Evolutionary conservation across 306 rosid species (phyloP), one percentile per base, ranked within the genome.

Genomic region (Hylodesmum podocarpum): DNA sequence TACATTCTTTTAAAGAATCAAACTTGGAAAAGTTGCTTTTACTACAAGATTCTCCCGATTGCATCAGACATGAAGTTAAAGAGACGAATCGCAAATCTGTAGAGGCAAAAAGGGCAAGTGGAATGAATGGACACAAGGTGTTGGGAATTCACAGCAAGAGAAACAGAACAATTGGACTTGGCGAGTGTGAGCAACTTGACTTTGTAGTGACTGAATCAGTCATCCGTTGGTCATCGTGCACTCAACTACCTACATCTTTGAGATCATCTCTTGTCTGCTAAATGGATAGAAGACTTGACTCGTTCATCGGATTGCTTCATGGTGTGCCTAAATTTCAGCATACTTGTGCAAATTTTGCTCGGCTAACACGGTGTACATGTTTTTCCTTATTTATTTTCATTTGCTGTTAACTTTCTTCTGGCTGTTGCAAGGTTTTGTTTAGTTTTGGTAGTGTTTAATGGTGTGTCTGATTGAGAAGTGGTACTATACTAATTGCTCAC

Each of bases 141-240:
- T 57, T 83, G 65, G 92, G 92, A 80, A 81, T 86, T 70, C 94
- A 88, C 84, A 84, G 83, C 89, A 90, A 88, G 88, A 90, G 92
- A 82, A 90, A 90, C 72, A 91, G 89, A 62, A 92, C 97, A 9
- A 92, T 92, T 73, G 97, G 96, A 77, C 89, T 87, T 1, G 98
- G 98, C 4, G 97, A 93, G 73, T 88, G 70, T 0, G 96, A 89
- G 83, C 95, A 88, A 84, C 81, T 93, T 44, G 97, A 91, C 70
- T n/a, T 89, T 37, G 82, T 89, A 76, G 96, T 93, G 80, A 79
- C 93, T 2, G 93, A 93, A 83, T 91, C 97, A 13, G 90, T 93
- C 58, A 93, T 91, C 31, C 89, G 98, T 6, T 93, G 98, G 98
- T 89, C 93, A 10, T 93, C 98, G 0, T 93, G 97, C 83, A 93